Percentiles rank a stretch among this genome's conserved stretches.
Evolutionary conservation across 345 rosid species (phyloP).

Genomic region (Cardamine chenopodiifolia): DNA sequence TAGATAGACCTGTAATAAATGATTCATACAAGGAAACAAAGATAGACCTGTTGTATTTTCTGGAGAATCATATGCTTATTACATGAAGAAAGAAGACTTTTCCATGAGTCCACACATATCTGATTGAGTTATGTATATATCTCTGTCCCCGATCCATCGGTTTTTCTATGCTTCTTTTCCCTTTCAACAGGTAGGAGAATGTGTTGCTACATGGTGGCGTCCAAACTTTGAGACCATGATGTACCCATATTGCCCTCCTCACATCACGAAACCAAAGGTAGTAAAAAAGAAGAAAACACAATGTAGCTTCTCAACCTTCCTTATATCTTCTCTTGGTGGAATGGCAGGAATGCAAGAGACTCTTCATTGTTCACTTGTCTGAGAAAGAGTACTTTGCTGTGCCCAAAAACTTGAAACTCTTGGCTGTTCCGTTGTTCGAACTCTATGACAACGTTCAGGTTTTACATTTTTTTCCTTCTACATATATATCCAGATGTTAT

Average conservation of each 20-base stretch:
- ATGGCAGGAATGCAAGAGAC: conserved; percentile 96
- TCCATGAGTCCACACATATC: conserved; percentile 20
- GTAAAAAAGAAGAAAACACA: too few relatives aligned
- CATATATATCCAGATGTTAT: background rate
- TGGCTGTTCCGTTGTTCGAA: conserved; percentile 94
- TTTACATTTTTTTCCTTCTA: background rate
- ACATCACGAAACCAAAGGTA: conserved; percentile 96
- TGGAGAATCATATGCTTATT: background rate
- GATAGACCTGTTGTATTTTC: background rate
- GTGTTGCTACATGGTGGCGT: conserved; percentile 99
- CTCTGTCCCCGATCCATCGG: conserved; percentile 18
- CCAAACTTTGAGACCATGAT: conserved; percentile 96
- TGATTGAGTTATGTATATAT: background rate
- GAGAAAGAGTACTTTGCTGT: conserved; percentile 98
- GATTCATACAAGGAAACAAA: background rate
- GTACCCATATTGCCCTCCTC: conserved; percentile 99
- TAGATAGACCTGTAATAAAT: too few relatives aligned
- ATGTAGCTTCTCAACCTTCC: background rate
- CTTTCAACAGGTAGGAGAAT: conserved; percentile 78
- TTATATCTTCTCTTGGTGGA: conserved; percentile 28
- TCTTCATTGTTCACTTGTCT: conserved; percentile 86
- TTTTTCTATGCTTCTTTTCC: background rate
- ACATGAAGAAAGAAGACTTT: conserved; percentile 1
- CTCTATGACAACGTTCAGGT: conserved; percentile 98
- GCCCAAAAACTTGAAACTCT: conserved; percentile 95